phyloP scores from a whole-genome alignment of 108 stramenopile species.

The Mediolabrus comicus region DNA sequence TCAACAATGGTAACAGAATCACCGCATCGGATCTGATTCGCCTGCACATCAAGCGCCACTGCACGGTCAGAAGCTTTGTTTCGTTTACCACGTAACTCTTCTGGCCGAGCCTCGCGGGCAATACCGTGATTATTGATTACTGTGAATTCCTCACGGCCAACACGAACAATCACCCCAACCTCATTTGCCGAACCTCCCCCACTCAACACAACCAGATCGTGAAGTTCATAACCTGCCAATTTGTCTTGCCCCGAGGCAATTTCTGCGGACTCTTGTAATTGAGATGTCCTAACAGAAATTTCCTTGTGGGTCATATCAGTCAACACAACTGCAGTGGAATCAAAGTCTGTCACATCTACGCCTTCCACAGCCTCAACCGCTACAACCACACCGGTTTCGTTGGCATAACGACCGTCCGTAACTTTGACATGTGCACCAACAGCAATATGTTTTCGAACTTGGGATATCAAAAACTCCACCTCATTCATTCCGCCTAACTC shows the following conservation, averaged over 20 bases:
- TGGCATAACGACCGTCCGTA: constrained; percentile 91
- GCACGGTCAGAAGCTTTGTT: constrained; percentile 79
- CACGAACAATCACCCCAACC: constrained; percentile 90
- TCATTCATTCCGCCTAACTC: constrained; percentile 81
- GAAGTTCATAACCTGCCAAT: constrained; percentile 85
- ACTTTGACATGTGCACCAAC: constrained; percentile 97
- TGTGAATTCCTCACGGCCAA: constrained; percentile 90
- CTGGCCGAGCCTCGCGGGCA: constrained; percentile 80
- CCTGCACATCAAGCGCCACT: constrained; percentile 87
- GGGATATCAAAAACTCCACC: constrained; percentile 86
- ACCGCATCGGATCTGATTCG: constrained; percentile 82
- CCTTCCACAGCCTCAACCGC: constrained; percentile 82
- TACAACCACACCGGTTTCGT: constrained; percentile 94
- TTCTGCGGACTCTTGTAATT: constrained; percentile 86
- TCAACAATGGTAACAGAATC: constrained; percentile 87
- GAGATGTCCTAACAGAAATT: constrained; percentile 79
- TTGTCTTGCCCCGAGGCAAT: constrained; percentile 87
- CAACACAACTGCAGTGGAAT: constrained; percentile 87
- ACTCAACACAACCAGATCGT: constrained; percentile 88
- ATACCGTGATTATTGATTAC: constrained; percentile 91
- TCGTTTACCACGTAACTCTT: constrained; percentile 89
- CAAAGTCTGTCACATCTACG: constrained; percentile 53
- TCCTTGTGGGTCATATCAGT: constrained; percentile 93
- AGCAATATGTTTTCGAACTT: constrained; percentile 92
- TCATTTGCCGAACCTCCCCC: constrained; percentile 90